Base-by-base conservation (phyloP, 2,329 filamentous ascomycete genomes). In the Colletotrichum viniferum region DNA sequence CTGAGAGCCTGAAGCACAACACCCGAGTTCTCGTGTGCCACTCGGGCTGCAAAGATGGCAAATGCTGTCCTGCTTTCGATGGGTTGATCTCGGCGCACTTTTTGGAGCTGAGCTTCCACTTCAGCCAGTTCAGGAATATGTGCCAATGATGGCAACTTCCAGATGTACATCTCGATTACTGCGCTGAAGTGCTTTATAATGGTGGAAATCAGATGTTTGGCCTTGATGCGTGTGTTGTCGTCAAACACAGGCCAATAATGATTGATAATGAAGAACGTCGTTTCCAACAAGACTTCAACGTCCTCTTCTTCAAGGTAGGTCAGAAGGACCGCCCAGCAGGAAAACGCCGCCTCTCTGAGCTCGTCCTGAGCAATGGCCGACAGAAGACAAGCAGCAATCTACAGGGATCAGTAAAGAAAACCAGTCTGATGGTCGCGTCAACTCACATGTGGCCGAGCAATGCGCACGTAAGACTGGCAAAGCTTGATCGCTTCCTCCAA, bases 361-460 rank as follows among this genome's bases (percentile, higher is more conserved):
- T 93, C 90, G 60, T 92, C 89, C 66, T 94, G 91, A 18, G 94
- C 90, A 75, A 98, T 90, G 0, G 96, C 96, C 26, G 95, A 96
- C 77, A 98, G 92, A 14, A 99, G 87, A 81, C 95, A 98, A n/a
- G 96, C 96, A 78, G 95, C 95, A 71, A 98, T 96, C 92, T 96
- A 80, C 71, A 28, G 4, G 9, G 12, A 28, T 76, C 43, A 76
- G 71, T 28, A 16, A 24, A 9, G 14, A 38, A 85, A 63, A 85
- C 81, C 55, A 74, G 18, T 61, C 5, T n/a, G 12, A 58, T n/a
- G 64, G 18, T 21, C 26, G 21, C 8, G 24, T 60, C 60, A 68
- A 84, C 88, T 79, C 84, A 95, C 94, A 87, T 98, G 96, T 26
- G 97, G 96, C 55, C 98, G 88, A 65, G 95, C 97, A 79, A 94